Percentiles rank a stretch among this genome's conserved stretches.
These are phyloP conservation scores for Fusarium hainanense DNA, from an alignment of 2,329 filamentous ascomycete species.

Conservation along the genomic window DNA sequence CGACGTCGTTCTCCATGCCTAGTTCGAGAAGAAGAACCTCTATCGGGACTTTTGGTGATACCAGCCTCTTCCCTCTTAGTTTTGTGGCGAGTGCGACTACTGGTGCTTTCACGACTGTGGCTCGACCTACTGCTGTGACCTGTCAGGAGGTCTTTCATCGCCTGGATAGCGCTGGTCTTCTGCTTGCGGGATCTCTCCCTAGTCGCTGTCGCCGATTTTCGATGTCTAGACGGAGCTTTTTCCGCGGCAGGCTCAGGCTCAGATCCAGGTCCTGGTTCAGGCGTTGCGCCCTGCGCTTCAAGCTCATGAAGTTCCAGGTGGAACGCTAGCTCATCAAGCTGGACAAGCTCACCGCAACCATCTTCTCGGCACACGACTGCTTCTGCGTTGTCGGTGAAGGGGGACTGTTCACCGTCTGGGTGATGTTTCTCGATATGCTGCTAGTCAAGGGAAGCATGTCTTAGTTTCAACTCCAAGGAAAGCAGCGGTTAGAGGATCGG, in stretches of 20 bases:
- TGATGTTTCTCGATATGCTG: constrained; percentile 49
- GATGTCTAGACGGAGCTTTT: constrained; percentile 8
- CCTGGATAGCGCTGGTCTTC: constrained; percentile 31
- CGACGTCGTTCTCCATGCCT: constrained; percentile 16
- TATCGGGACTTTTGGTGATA: constrained; percentile 8
- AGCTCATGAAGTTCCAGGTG: constrained; percentile 46
- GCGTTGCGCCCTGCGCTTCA: constrained; percentile 34
- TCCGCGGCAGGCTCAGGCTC: constrained; percentile 23
- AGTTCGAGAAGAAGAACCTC: constrained; percentile 4
- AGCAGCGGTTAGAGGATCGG: constrained; percentile 8
- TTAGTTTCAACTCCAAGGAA: constrained; percentile 22
- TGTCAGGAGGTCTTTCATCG: constrained; percentile 41
- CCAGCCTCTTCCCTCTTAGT: constrained; percentile 37
- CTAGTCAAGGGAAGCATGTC: constrained; percentile 29
- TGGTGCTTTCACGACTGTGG: constrained; percentile 25
- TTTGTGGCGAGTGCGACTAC: constrained; percentile 40
- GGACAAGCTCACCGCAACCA: constrained; percentile 67
- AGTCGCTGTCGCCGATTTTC: constrained; percentile 16
- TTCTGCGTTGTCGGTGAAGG: constrained; percentile 22
- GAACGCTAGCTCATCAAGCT: constrained; percentile 39
- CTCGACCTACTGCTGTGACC: constrained; percentile 14
- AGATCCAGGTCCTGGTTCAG: constrained; percentile 19
- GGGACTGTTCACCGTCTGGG: constrained; percentile 35
- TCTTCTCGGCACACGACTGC: constrained; percentile 48
- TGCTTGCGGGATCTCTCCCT: constrained; percentile 26